Evolutionary conservation across 2,329 filamentous ascomycete genomes (phyloP).

Genomic region (Trematosphaeria pertusa): DNA sequence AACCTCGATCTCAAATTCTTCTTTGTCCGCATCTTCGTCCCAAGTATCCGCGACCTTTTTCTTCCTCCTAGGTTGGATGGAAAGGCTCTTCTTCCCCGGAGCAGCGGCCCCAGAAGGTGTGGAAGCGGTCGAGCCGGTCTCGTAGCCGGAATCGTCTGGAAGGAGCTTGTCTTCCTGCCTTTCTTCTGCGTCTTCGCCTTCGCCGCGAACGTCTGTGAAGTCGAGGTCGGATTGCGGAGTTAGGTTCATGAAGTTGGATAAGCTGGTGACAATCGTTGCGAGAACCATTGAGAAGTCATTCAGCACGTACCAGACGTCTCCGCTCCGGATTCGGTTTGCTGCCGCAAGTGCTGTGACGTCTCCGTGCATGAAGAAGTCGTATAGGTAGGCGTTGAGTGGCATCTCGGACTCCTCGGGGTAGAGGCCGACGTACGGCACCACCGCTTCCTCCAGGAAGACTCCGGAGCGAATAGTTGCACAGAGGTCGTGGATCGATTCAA

Average conservation of each 20-base stretch:
- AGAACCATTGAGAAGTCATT: conserved; percentile 71
- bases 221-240: conserved; percentile 54
- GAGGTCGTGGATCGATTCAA: conserved; percentile 70
- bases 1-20: conserved; percentile 41
- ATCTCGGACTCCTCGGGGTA: conserved; percentile 62
- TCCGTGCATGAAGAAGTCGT: conserved; percentile 80
- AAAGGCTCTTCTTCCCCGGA: conserved; percentile 37
- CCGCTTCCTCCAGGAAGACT: conserved; percentile 76
- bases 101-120: conserved; percentile 31
- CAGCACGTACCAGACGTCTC: conserved; percentile 75
- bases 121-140: conserved; percentile 30
- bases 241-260: conserved; percentile 64
- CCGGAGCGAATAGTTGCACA: conserved; percentile 69
- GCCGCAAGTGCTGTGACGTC: conserved; percentile 65
- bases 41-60: conserved; percentile 50
- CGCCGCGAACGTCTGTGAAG: conserved; percentile 60
- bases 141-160: conserved; percentile 35
- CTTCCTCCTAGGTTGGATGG: conserved; percentile 48
- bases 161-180: conserved; percentile 50
- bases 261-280: conserved; percentile 73
- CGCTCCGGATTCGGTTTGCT: conserved; percentile 70
- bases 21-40: conserved; percentile 49
- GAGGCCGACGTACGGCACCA: conserved; percentile 72
- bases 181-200: conserved; percentile 59
- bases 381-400: conserved; percentile 71